Percentiles rank a stretch among this genome's conserved stretches.
These are phyloP conservation scores for Monosporascus sp. DNA, from an alignment of 2,329 filamentous ascomycete genomes.

Conservation along the genomic window DNA sequence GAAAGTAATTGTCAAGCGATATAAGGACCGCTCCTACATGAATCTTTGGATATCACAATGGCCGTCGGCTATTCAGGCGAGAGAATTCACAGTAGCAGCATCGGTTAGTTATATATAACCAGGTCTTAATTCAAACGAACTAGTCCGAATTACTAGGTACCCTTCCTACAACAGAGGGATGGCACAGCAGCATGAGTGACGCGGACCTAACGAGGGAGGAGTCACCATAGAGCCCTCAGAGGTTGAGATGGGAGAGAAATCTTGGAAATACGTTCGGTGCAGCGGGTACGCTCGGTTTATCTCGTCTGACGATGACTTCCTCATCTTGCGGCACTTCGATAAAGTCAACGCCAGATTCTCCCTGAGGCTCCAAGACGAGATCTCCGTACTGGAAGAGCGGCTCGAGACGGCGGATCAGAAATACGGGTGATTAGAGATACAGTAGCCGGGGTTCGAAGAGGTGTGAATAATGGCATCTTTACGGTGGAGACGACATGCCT, in stretches of 20 bases:
- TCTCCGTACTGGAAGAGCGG: slow-evolving; percentile 23
- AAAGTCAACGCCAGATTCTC: slow-evolving; percentile 23
- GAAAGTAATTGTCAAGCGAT: no score
- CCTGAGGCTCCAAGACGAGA: slow-evolving; percentile 28
- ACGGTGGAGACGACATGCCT: slow-evolving; percentile 12
- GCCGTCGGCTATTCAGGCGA: no score
- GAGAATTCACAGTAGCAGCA: no score
- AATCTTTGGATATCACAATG: no score
- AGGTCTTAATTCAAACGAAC: no score
- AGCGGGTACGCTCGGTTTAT: slow-evolving; percentile 22
- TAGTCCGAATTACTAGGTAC: no score
- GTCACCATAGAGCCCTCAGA: background rate
- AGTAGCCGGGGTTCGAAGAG: slow-evolving; percentile 12
- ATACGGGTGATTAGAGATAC: background rate
- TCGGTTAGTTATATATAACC: no score
- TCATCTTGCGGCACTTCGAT: slow-evolving; percentile 28
- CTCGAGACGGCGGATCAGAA: slow-evolving; percentile 20
- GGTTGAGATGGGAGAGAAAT: slow-evolving; percentile 10
- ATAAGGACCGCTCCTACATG: no score
- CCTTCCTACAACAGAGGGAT: no score
- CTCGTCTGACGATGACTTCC: slow-evolving; percentile 25
- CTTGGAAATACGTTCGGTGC: slow-evolving; percentile 28
- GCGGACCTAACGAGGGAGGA: background rate
- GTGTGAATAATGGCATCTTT: slow-evolving; percentile 23
- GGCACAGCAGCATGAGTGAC: no score